Evolutionary conservation across 306 rosid species (phyloP), one percentile per base, ranked within the genome.

Genomic region (Dryas alaskensis): DNA sequence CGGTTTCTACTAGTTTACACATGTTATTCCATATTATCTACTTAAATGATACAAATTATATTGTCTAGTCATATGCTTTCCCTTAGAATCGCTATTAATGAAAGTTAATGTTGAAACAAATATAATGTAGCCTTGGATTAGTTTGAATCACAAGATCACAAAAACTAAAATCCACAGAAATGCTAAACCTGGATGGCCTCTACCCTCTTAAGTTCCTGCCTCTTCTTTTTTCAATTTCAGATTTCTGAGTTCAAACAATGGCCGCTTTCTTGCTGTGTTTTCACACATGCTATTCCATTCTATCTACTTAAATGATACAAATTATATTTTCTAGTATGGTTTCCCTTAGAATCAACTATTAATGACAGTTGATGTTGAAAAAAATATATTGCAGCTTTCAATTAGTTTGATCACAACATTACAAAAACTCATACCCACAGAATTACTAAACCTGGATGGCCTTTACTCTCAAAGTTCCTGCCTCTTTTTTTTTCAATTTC

Each of bases 401-500:
- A 8, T 69, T 69, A 69, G 31, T 69, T 16, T n/a, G 61, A 74
- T 47, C 43, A 27, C 19, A 31, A 4, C 62, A 64, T 53, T 17
- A 17, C 19, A 40, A 62, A 22, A 47, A 40, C 60, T 66, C 17
- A 27, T 51, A 45, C 44, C 25, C n/a, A 68, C 47, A 4, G 4
- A 63, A 8, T 4, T 10, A 5, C 49, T 13, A 40, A 51, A 64
- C 42, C 9, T 11, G 65, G 61, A 48, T 60, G 47, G 9, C 19
- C 50, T 54, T 22, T 40, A 54, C 40, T 46, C 42, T 16, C 55
- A 58, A 44, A 16, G 8, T 50, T 72, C 27, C 31, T 46, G 14
- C n/a, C 9, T 48, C 73, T 16, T 37, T 42, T 13, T 51, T 70
- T 57, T 43, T 69, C 40, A n/a, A 27, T 52, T 37, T 69, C 73